Evolutionary conservation across 2,329 filamentous ascomycete genomes (phyloP).

Genomic region (Aspergillus sp.): DNA sequence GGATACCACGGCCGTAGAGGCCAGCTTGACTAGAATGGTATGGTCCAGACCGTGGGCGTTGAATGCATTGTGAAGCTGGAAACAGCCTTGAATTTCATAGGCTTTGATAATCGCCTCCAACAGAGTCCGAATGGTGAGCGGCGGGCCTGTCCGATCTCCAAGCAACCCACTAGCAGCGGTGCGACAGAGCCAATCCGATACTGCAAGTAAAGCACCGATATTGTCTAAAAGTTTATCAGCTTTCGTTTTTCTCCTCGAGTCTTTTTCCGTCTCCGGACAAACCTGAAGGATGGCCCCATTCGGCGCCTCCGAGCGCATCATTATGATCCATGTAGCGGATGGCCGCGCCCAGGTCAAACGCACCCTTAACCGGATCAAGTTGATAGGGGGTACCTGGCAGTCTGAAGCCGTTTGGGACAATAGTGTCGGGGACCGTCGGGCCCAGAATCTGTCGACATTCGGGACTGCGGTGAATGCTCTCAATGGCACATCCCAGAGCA

Average conservation of each 20-base stretch:
- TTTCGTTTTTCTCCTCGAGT: background rate
- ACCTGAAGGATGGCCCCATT: conserved; percentile 36
- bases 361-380: conserved; percentile 29
- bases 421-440: conserved; percentile 2
- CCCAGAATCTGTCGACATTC: background rate
- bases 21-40: conserved; percentile 31
- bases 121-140: conserved; percentile 20
- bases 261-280: too few species aligned
- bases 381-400: conserved; percentile 28
- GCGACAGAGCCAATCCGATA: background rate
- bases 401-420: conserved; percentile 20
- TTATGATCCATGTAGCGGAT: conserved; percentile 36
- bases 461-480: background rate
- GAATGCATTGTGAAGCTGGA: conserved; percentile 26
- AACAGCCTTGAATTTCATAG: conserved; percentile 32
- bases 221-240: conserved; percentile 19
- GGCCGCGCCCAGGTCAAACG: conserved; percentile 29
- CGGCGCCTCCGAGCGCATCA: conserved; percentile 27
- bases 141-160: background rate
- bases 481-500: background rate
- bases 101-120: conserved; percentile 26
- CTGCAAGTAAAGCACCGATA: background rate
- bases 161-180: background rate
- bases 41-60: conserved; percentile 30
- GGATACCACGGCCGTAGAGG: conserved; percentile 28